Base-by-base conservation (phyloP, 1,284 basidiomycete genomes). In the Schizophyllum commune region DNA sequence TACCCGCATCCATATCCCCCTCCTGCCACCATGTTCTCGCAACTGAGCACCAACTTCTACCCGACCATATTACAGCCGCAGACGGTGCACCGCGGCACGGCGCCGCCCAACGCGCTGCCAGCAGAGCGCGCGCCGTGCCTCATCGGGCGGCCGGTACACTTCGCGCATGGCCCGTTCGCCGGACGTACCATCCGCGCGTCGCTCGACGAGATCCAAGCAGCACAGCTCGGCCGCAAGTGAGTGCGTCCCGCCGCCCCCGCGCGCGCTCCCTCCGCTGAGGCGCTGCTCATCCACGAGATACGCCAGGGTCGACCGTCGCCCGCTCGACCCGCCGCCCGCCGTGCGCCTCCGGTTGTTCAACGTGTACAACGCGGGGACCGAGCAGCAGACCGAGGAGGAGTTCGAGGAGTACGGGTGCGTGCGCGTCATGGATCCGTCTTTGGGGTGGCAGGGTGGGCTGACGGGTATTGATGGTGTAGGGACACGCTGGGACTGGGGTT, bases 251-350 rank as follows among this genome's bases (percentile, higher is more conserved):
- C 51, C 32, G 55, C 55, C 59, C 27, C 52, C 57, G 47, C 52
- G 56, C 27, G 56, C 21, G 17, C 34, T 6, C 11, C 11, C 53
- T 55, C 53, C 53, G 53, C 53, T 20, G 19, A 20, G 27, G 20
- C 62, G 39, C 62, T 67, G 55, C 62, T 13, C 55, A 34, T 32
- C 27, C 39, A 33, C 53, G n/a, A 85, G 83, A 67, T 85, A 84
- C 67, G 83, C 83, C 0, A 75, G 77, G 59, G 83, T 85, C 4
- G 84, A 86, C 70, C 74, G 84, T 9, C 74, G 85, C 17, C 85
- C 85, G 2, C 76, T 86, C 17, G 84, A 88, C 67, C 84, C 84
- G 2, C 84, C 84, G 0, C 84, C 85, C 0, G 83, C 84, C n/a
- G 81, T 85, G 4, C 73, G 77, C 17, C 76, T 86, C 52, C 77